A percentile compares a stretch with the other conserved stretches of the same genome.
These are phyloP conservation scores for Erigeron canadensis DNA, from an alignment of 129 eudicot species.

Conservation along the genomic window DNA sequence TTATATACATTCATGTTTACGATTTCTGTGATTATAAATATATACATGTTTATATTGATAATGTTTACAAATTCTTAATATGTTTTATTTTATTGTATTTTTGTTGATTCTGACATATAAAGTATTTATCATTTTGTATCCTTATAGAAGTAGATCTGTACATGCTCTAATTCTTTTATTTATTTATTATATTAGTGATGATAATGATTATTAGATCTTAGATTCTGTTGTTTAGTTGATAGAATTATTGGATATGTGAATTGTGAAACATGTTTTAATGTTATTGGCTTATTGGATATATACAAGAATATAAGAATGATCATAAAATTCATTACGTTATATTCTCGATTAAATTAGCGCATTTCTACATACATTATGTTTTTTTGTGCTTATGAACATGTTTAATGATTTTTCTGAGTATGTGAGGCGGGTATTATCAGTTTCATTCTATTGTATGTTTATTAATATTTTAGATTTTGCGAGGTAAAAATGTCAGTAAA, in stretches of 20 bases:
- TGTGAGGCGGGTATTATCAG: not conserved
- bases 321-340: constrained; percentile 7
- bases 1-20: constrained; percentile 5
- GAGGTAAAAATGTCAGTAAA: not conserved
- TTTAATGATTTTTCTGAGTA: constrained; percentile 1
- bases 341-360: constrained; percentile 20
- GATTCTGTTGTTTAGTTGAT: constrained; percentile 8
- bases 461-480: not conserved
- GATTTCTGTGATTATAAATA: too few species aligned
- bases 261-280: constrained; percentile 24
- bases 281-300: constrained; percentile 22
- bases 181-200: constrained; percentile 17
- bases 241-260: constrained; percentile 3
- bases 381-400: constrained; percentile 9
- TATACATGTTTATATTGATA: not conserved
- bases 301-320: constrained; percentile 2
- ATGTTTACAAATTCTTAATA: constrained; percentile 18
- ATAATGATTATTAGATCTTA: constrained; percentile 25
- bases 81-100: not conserved
- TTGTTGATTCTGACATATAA: constrained; percentile 12
- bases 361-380: constrained; percentile 5
- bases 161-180: constrained; percentile 27
- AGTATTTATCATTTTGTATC: constrained; percentile 19
- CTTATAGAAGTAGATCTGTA: constrained; percentile 31
- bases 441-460: constrained; percentile 17